These are phyloP conservation scores for Haplosporangium sp. DNA, from an alignment of 371 early-diverging fungal genomes.

Conservation along the genomic window DNA sequence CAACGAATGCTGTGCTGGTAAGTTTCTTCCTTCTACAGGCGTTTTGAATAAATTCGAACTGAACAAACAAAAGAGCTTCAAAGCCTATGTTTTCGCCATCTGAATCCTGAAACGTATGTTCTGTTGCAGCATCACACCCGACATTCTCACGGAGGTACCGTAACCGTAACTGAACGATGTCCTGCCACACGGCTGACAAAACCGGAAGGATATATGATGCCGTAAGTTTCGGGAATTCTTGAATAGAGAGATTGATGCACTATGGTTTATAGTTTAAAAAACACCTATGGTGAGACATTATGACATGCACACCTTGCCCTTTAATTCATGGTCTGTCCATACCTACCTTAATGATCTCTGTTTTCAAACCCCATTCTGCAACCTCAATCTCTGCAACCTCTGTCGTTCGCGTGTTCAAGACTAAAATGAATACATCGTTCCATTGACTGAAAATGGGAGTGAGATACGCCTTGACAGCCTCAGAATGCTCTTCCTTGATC, in stretches of 20 bases:
- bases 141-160: constrained; percentile 69
- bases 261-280: constrained; percentile 11
- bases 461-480: constrained; percentile 74
- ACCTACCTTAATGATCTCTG: constrained; percentile 74
- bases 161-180: constrained; percentile 65
- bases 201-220: constrained; percentile 60
- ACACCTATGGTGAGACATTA: no score
- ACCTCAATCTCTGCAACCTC: constrained; percentile 58
- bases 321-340: no score
- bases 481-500: constrained; percentile 80
- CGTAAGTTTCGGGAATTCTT: constrained; percentile 71
- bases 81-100: constrained; percentile 84
- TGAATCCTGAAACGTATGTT: constrained; percentile 74
- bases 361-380: constrained; percentile 75
- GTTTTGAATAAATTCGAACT: constrained; percentile 76
- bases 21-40: constrained; percentile 65
- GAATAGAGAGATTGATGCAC: constrained; percentile 71
- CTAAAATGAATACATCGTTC: constrained; percentile 75
- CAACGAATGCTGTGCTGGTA: constrained; percentile 56
- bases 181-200: constrained; percentile 76
- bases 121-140: constrained; percentile 63
- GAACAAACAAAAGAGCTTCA: constrained; percentile 73
- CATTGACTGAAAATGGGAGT: constrained; percentile 83
- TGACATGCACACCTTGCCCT: no score
- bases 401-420: constrained; percentile 69